A percentile compares a stretch with the other conserved stretches of the same genome.
Conservation (phyloP, 495 filamentous ascomycete genomes). For the Aspergillus kassunensis region DNA sequence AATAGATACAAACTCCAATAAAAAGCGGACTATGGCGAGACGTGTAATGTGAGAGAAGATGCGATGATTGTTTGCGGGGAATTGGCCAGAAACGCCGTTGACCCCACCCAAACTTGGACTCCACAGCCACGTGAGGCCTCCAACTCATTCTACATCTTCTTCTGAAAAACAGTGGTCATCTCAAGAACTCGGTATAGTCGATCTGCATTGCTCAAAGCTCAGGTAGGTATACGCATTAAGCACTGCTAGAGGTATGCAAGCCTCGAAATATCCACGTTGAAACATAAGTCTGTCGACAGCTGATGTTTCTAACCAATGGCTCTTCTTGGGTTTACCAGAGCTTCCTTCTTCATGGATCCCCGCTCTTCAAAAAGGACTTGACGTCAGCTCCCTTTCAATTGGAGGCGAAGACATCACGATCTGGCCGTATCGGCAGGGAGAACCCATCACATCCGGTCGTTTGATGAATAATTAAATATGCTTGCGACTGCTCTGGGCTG, state of each 20-base stretch:
- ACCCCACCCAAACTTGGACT: conserved; percentile 10
- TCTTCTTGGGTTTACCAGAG: neutral
- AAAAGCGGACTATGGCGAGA: too few relatives aligned
- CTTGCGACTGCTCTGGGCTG: neutral
- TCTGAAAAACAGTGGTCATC: too few relatives aligned
- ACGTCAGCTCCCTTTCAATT: conserved; percentile 10
- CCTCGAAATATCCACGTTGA: neutral
- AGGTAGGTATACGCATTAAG: too few relatives aligned
- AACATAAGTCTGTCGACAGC: neutral
- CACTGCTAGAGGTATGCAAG: too few relatives aligned
- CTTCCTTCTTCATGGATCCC: neutral
- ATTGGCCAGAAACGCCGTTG: too few relatives aligned
- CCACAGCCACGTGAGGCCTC: neutral
- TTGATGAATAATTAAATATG: neutral
- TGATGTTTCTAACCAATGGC: neutral
- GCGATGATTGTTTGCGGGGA: too few relatives aligned
- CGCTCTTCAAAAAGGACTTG: conserved; percentile 5
- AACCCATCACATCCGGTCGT: neutral
- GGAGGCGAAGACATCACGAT: conserved; percentile 4
- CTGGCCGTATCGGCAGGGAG: neutral
- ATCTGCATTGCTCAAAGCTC: too few relatives aligned
- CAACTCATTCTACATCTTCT: too few relatives aligned
- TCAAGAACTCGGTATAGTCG: too few relatives aligned
- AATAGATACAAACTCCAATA: too few relatives aligned
- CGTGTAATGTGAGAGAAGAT: too few relatives aligned